Base-by-base conservation (phyloP, 2,329 filamentous ascomycete species). In the Aspergillus pseudonomiae region DNA sequence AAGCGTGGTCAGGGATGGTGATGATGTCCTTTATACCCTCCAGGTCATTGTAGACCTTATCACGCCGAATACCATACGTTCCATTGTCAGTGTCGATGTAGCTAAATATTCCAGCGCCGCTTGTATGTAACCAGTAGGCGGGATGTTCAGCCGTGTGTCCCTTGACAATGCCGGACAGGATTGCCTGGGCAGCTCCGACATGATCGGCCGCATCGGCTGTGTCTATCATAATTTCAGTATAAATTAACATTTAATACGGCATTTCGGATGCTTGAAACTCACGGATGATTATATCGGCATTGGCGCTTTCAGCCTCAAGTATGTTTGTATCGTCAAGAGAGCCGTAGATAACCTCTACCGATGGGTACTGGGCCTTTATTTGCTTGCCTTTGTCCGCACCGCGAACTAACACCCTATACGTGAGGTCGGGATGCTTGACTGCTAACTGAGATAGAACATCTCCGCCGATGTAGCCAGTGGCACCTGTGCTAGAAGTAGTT, bases 391-490 rank as follows among this genome's bases (percentile, higher is more conserved):
- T 66, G 7, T 63, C 60, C 11, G 45, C 10, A 7, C 48, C 60
- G 12, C 66, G 64, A 9, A 63, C 62, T 3, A 68, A 60, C 1
- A 58, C n/a, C 28, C 60, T 34, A 28, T 56, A 59, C 12, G 19
- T 43, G n/a, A 61, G n/a, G 1, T 59, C 19, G 6, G 64, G 62
- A 34, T 66, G 57, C 26, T 60, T 53, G 52, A 71, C 64, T 48
- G 82, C 65, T 28, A 82, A 72, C 63, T 81, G 78, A 26, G 72
- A 75, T 73, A 82, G 77, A 55, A 81, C 74, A 53, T 75, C 72
- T 48, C 74, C 74, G 28, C 74, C 75, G 52, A 73, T 70, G n/a
- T 72, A 68, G 41, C 78, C 72, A 30, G 75, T 60, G 19, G 36
- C 50, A 6, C 59, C 59, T 26, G 59, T 60, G 48, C 48, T 32